Percentiles rank a stretch among this genome's conserved stretches.
Conservation (phyloP, 1,284 basidiomycete genomes). For the Coniferiporia sulphurascens region DNA sequence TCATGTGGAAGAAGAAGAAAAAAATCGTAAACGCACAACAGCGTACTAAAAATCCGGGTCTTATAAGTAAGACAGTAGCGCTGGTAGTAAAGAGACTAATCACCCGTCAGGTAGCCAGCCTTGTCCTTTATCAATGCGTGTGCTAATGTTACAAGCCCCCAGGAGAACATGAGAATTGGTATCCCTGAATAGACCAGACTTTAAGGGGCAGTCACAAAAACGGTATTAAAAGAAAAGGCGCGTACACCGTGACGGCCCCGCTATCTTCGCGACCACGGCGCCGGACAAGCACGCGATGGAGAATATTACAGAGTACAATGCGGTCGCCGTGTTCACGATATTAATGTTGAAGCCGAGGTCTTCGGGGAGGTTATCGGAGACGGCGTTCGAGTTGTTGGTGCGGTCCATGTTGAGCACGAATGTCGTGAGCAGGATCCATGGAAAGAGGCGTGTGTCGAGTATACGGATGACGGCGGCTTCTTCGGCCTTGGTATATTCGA, state of each 20-base stretch:
- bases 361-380: slow-evolving; percentile 34
- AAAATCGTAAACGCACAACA: slow-evolving; percentile 24
- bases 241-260: slow-evolving; percentile 33
- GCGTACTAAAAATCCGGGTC: slow-evolving; percentile 22
- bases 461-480: slow-evolving; percentile 31
- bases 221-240: not conserved
- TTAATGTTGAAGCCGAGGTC: slow-evolving; percentile 36
- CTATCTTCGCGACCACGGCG: slow-evolving; percentile 34
- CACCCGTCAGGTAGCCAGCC: slow-evolving; percentile 32
- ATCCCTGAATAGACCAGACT: slow-evolving; percentile 28
- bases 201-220: too few relatives aligned
- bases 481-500: slow-evolving; percentile 31
- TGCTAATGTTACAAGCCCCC: slow-evolving; percentile 35
- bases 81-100: not conserved
- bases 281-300: slow-evolving; percentile 32
- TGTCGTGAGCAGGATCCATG: slow-evolving; percentile 34
- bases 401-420: slow-evolving; percentile 40
- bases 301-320: slow-evolving; percentile 33
- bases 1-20: not conserved
- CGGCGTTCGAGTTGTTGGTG: slow-evolving; percentile 36
- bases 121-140: slow-evolving; percentile 33
- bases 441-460: slow-evolving; percentile 33
- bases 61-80: not conserved
- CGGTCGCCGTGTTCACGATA: slow-evolving; percentile 34
- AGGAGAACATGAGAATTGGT: slow-evolving; percentile 34